Evolutionary conservation across 192 early-diverging fungal species (phyloP), one percentile per base, ranked within the genome.

Genomic region (Gamsiella multidivaricata): DNA sequence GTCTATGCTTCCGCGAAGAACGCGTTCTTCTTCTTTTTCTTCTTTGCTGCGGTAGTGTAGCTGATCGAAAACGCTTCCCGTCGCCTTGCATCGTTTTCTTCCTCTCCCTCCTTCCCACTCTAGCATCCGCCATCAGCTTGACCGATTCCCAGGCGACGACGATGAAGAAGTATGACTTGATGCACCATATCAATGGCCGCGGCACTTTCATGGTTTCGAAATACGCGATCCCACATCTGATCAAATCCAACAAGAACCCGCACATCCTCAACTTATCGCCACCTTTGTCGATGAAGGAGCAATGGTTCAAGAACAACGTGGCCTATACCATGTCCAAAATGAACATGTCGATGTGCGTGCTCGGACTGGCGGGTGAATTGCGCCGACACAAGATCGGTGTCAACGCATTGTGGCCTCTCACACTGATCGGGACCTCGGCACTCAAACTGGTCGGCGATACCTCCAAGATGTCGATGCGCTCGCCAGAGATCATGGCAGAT

Each of bases 201-300:
- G 92, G 93, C 3, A 93, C 92, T 20, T 95, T 90, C 88, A 69
- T 95, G 64, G 88, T 90, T 29, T 85, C 93, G 29, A 92, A 94
- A 69, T 69, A 87, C 46, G 88, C 87, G 43, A 82, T 94, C 15
- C 87, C 88, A 28, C 70, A 94, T 61, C 71, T 95, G 68, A 87
- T 85, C 55, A 84, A 87, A 51, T 87, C 91, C 43, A 64, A 68
- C 25, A 80, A 74, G 69, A 92, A 93, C 70, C 93, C 93, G 28
- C 89, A 90, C 31, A 88, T 95, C 17, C 84, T 95, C 50, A 92
- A 84, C 56, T 65, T 94, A 53, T 87, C 86, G 39, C 91, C 91
- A 51, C 93, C 94, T 15, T 82, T 93, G 60, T 79, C 76, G 7
- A 88, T 94, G 83, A 80, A 86, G 49, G 82, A 86, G n/a, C 78